Percentiles rank a stretch among this genome's conserved stretches.
These are phyloP conservation scores for Saturnispora kantuleensis DNA, from an alignment of 805 yeast genomes.

Conservation along the genomic window DNA sequence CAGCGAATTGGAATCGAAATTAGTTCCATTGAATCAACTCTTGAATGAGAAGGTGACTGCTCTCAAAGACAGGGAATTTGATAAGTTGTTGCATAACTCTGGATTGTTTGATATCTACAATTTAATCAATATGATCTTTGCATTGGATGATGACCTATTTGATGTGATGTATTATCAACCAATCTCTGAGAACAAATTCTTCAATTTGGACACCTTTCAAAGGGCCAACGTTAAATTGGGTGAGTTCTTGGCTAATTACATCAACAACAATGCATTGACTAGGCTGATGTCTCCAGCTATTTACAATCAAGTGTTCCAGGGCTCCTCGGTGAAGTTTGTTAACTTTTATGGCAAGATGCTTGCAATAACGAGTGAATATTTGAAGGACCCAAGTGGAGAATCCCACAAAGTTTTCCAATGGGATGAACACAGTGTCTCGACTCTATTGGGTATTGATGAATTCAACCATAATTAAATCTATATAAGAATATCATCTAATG, in stretches of 20 bases:
- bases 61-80: constrained; percentile 37
- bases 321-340: constrained; percentile 41
- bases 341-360: constrained; percentile 35
- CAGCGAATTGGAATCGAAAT: constrained; percentile 17
- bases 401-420: constrained; percentile 34
- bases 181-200: constrained; percentile 49
- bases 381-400: constrained; percentile 23
- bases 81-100: constrained; percentile 39
- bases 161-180: constrained; percentile 59
- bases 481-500: constrained; percentile 19
- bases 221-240: constrained; percentile 38
- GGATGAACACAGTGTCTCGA: constrained; percentile 52
- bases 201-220: constrained; percentile 34
- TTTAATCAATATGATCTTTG: constrained; percentile 62
- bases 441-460: constrained; percentile 60
- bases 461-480: constrained; percentile 6
- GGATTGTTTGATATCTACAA: constrained; percentile 52
- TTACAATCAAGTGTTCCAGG: constrained; percentile 43
- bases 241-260: constrained; percentile 47
- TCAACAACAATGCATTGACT: constrained; percentile 46
- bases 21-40: constrained; percentile 26
- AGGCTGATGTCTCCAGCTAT: constrained; percentile 55
- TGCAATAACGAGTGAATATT: constrained; percentile 29
- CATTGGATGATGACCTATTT: constrained; percentile 46
- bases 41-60: constrained; percentile 30